Conservation (phyloP, 2,329 filamentous ascomycete genomes). For the Pseudomassariella vexata region DNA sequence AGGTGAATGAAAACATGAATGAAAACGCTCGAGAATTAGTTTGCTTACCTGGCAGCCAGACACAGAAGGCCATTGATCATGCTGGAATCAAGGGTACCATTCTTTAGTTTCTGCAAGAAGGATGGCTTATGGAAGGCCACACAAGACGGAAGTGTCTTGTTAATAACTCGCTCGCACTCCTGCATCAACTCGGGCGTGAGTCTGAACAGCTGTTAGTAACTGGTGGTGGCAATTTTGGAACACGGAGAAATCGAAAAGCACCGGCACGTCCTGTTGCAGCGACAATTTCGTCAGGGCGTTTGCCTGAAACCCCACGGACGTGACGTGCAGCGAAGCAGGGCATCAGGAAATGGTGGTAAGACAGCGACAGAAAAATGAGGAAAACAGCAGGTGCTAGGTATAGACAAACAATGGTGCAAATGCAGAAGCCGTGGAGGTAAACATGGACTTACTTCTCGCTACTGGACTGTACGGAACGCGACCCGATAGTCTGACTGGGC, state of each 20-base stretch:
- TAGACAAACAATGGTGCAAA: constrained; percentile 3
- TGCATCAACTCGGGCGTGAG: constrained; percentile 52
- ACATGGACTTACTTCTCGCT: constrained; percentile 48
- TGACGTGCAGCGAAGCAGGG: constrained; percentile 6
- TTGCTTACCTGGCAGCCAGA: constrained; percentile 49
- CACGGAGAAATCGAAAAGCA: no score
- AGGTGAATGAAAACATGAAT: constrained; percentile 8
- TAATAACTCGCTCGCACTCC: constrained; percentile 56
- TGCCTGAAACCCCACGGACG: constrained; percentile 6
- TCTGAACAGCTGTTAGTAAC: constrained; percentile 19
- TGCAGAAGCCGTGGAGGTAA: constrained; percentile 7
- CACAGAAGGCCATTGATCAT: constrained; percentile 54
- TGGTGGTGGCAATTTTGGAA: constrained; percentile 5
- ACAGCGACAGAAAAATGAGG: constrained; percentile 3
- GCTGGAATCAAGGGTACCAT: constrained; percentile 46
- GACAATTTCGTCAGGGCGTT: constrained; percentile 8
- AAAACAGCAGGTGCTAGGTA: constrained; percentile 3
- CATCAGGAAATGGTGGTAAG: not conserved
- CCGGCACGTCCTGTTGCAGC: no score
- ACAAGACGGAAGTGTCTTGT: constrained; percentile 55
- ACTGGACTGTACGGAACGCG: constrained; percentile 40
- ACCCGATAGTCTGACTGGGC: constrained; percentile 28
- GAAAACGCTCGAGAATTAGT: constrained; percentile 10
- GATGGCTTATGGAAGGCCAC: constrained; percentile 59
- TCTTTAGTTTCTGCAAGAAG: constrained; percentile 56